Evolutionary conservation across 2,329 filamentous ascomycete species (phyloP).

Genomic region (Sporothrix pseudoabietina): DNA sequence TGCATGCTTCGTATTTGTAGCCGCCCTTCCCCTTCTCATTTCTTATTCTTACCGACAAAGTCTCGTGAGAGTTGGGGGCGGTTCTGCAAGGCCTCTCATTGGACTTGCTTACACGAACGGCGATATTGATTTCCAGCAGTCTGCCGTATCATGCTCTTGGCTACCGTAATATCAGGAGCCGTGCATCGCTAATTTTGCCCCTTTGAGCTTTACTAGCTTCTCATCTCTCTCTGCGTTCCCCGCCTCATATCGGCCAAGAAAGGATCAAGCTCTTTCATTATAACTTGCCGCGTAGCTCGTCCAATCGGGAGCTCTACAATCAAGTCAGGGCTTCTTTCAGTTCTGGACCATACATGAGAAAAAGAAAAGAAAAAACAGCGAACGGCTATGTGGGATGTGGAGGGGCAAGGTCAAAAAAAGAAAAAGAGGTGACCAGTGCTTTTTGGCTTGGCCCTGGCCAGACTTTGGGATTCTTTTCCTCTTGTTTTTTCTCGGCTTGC

Average conservation of each 20-base stretch:
- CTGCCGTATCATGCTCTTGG: neutral
- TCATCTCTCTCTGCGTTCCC: neutral
- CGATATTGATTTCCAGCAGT: neutral
- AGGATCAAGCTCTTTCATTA: neutral
- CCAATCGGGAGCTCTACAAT: neutral
- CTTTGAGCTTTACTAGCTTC: neutral
- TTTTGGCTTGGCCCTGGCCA: neutral
- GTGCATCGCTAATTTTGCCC: neutral
- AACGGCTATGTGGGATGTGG: neutral
- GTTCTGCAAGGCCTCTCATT: neutral
- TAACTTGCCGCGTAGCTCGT: neutral
- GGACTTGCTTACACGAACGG: neutral
- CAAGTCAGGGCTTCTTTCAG: neutral
- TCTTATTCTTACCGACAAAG: neutral
- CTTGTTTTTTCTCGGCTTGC: neutral
- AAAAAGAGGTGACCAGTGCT: constrained; percentile 9
- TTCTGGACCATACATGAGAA: neutral
- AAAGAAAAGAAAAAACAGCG: neutral
- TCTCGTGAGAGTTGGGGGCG: neutral
- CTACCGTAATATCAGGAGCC: neutral
- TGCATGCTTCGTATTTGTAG: constrained; percentile 13
- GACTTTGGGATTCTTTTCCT: neutral
- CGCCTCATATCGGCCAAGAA: neutral
- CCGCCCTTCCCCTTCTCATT: neutral
- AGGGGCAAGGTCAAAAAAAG: neutral